Base-by-base conservation (phyloP, 805 yeast genomes). In the Spathaspora arborariae region DNA sequence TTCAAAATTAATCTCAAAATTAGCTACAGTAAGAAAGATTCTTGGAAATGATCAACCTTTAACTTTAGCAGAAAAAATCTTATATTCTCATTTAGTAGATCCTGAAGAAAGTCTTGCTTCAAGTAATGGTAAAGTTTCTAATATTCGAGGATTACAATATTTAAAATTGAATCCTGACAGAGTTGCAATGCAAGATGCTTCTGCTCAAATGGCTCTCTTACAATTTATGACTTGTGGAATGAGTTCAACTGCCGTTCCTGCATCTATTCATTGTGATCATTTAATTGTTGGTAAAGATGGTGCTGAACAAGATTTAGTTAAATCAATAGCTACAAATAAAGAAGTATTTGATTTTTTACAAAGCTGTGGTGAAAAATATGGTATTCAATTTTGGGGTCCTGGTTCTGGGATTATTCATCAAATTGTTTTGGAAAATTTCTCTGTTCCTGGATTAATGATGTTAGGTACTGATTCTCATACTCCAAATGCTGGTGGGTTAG, bases 181-280 rank as follows among this genome's bases (percentile, higher is more conserved):
- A 66, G 98, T 94, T 41, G 99, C 99, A 21, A 92, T 95, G 96
- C 99, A 94, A 76, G 99, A 94, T 76, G 99, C 99, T n/a, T 88
- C 97, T 26, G 99, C 99, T 16, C 99, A 94, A 72, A 94, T 92
- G 88, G 99, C 99, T n/a, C 76, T 94, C 56, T 75, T 94, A 58
- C 99, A 94, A 72, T 94, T 94, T 74, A 94, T 94, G 96, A 89
- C 97, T 45, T 92, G 97, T 54, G 96, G 96, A 33, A 81, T 92
- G 80, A 75, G 85, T 43, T 68, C 80, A 33, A 92, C 96, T 16
- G 86, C 87, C 5, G 96, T 95, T 7, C 99, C 99, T 33, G 92
- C 88, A 16, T 88, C 97, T 5, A 92, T 94, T 53, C 99, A 94
- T 70, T 94, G 99, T 75, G 99, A 94, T 65, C 99, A 94, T 72